Base-by-base conservation (phyloP, 208 protist species). In the Dictyostelium gargantuum region DNA sequence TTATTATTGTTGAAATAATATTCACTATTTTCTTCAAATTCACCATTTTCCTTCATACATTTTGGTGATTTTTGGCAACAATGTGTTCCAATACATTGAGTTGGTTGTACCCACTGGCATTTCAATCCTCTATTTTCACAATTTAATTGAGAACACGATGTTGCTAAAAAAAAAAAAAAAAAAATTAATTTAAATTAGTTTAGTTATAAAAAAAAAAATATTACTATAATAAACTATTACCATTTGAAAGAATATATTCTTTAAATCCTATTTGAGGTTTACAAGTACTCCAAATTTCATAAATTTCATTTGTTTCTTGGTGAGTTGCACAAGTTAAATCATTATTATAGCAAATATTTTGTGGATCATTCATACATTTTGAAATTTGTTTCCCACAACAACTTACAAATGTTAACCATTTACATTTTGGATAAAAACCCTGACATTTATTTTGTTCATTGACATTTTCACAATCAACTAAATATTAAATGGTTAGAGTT, bases 391-490 rank as follows among this genome's bases (percentile, higher is more conserved):
- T 19, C 9, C 75, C 75, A 80, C 75, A 80, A 66, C 75, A 80
- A 17, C 50, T 29, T 42, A 44, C 21, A 46, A 32, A 80, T 63
- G 75, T 66, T 63, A 80, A 46, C 46, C 50, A 80, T 63, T 63
- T 80, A 80, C 75, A 80, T 66, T 38, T 44, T 66, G 75, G 75
- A 58, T 63, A 80, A 63, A 46, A 8, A 1, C 6, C 15, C 11
- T 42, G 2, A 48, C 75, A 80, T 63, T 63, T n/a, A 66, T 46
- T 10, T 35, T 80, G 50, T 1, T 80, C 19, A 17, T 0, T 42
- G 21, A 80, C 21, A 46, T 15, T n/a, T 63, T 80, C 75, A 80
- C 75, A 80, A 29, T 80, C 32, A 79, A 56, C 73, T 56, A 56
- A n/a, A n/a, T n/a, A n/a, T n/a, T n/a, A n/a, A n/a, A n/a, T n/a